Percentiles rank a stretch among this genome's conserved stretches.
These are phyloP conservation scores for Boletus sp. DNA, from an alignment of 1,284 basidiomycete species.

Conservation along the genomic window DNA sequence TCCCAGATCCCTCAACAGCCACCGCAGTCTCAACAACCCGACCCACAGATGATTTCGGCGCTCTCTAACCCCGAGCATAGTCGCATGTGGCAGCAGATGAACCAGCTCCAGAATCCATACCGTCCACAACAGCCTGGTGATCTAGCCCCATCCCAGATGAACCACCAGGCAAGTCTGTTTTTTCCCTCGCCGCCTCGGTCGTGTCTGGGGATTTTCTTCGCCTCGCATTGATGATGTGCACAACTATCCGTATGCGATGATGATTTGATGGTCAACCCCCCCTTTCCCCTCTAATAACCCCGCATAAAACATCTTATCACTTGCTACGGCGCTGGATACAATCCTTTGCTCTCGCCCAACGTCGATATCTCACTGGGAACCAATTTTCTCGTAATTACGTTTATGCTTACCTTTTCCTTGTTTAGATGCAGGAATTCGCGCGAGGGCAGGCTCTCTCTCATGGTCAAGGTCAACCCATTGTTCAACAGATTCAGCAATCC, in stretches of 20 bases:
- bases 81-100: slow-evolving; percentile 56
- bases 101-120: slow-evolving; percentile 45
- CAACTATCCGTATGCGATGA: slow-evolving; percentile 16
- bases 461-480: slow-evolving; percentile 33
- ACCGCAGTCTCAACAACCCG: slow-evolving; percentile 37
- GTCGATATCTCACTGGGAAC: slow-evolving; percentile 7
- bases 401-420: slow-evolving; percentile 21
- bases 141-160: slow-evolving; percentile 38
- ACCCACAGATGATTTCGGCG: slow-evolving; percentile 39
- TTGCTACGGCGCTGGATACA: slow-evolving; percentile 1
- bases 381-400: slow-evolving; percentile 16
- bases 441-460: slow-evolving; percentile 41
- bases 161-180: slow-evolving; percentile 44
- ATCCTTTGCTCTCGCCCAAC: background rate
- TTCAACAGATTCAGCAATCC: slow-evolving; percentile 39
- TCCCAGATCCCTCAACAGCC: slow-evolving; percentile 41
- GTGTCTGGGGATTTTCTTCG: slow-evolving; percentile 18
- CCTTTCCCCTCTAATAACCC: slow-evolving; percentile 12
- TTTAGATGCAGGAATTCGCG: slow-evolving; percentile 49
- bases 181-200: slow-evolving; percentile 5
- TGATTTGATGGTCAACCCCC: slow-evolving; percentile 19
- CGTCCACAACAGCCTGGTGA: slow-evolving; percentile 42
- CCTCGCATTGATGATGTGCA: slow-evolving; percentile 16
- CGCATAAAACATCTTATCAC: slow-evolving; percentile 18
- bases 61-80: slow-evolving; percentile 44